Conservation (phyloP, 2,329 filamentous ascomycete species). For the Talaromyces atroroseus region DNA sequence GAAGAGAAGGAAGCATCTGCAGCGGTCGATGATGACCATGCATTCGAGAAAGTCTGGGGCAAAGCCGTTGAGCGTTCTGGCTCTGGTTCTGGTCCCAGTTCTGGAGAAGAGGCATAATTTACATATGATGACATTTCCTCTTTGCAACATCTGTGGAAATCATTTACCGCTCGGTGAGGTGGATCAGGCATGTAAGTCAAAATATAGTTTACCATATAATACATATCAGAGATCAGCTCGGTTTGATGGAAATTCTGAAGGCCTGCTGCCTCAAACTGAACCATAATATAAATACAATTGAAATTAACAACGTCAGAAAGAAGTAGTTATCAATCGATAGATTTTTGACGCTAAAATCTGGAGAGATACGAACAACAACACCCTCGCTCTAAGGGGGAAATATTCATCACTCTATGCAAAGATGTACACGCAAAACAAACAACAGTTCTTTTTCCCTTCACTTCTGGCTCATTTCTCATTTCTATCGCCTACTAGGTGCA, state of each 20-base stretch:
- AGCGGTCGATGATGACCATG: slow-evolving; percentile 20
- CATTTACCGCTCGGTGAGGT: background rate
- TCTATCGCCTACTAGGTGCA: slow-evolving; percentile 15
- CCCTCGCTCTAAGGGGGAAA: background rate
- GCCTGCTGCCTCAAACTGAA: no score
- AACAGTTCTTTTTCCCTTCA: background rate
- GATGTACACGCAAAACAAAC: background rate
- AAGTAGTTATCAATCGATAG: background rate
- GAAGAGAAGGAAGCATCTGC: background rate
- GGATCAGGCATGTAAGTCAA: background rate
- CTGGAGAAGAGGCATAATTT: slow-evolving; percentile 2
- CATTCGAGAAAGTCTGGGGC: slow-evolving; percentile 34
- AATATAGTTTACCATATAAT: background rate
- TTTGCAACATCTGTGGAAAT: background rate
- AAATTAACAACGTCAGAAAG: no score
- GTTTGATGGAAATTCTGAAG: background rate
- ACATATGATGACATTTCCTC: background rate
- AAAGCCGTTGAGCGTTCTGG: slow-evolving; percentile 25
- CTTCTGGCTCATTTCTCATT: background rate
- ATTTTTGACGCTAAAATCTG: background rate
- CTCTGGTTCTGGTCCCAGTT: background rate
- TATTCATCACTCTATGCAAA: background rate
- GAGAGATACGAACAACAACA: background rate
- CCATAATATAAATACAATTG: no score
- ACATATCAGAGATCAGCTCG: background rate